phyloP scores from a whole-genome alignment of 495 filamentous ascomycete species.

The Podospora appendiculata region DNA sequence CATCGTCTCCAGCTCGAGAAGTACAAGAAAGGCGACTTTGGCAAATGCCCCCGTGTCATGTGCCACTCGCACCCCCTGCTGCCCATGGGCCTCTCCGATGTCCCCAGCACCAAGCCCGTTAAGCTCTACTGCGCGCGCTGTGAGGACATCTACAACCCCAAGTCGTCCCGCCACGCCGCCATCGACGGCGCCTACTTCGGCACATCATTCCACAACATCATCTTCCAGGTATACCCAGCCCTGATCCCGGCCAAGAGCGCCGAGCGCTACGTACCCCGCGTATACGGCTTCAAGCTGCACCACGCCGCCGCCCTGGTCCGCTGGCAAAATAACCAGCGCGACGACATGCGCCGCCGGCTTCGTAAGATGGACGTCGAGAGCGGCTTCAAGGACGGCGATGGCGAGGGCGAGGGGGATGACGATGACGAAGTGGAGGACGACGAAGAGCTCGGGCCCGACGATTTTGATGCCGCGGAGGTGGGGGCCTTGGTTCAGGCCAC shows the following conservation, averaged over 20 bases:
- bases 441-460: constrained; percentile 14
- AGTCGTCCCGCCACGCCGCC: constrained; percentile 87
- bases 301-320: constrained; percentile 77
- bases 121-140: constrained; percentile 96
- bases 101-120: constrained; percentile 75
- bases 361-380: constrained; percentile 52
- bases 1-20: constrained; percentile 70
- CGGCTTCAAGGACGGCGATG: constrained; percentile 49
- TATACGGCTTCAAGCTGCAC: constrained; percentile 94
- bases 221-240: constrained; percentile 95
- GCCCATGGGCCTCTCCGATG: constrained; percentile 86
- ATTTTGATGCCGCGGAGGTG: no score
- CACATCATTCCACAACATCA: constrained; percentile 95
- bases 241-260: constrained; percentile 77
- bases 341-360: constrained; percentile 66
- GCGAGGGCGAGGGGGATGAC: constrained; percentile 34
- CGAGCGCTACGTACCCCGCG: constrained; percentile 77
- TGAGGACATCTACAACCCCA: constrained; percentile 98
- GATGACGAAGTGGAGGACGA: constrained; percentile 29
- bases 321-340: constrained; percentile 79
- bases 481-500: no score
- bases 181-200: constrained; percentile 99
- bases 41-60: constrained; percentile 93
- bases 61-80: constrained; percentile 87
- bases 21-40: constrained; percentile 96